Evolutionary conservation across 352 stramenopile genomes (phyloP).

Genomic region (Pythium utonaiense): DNA sequence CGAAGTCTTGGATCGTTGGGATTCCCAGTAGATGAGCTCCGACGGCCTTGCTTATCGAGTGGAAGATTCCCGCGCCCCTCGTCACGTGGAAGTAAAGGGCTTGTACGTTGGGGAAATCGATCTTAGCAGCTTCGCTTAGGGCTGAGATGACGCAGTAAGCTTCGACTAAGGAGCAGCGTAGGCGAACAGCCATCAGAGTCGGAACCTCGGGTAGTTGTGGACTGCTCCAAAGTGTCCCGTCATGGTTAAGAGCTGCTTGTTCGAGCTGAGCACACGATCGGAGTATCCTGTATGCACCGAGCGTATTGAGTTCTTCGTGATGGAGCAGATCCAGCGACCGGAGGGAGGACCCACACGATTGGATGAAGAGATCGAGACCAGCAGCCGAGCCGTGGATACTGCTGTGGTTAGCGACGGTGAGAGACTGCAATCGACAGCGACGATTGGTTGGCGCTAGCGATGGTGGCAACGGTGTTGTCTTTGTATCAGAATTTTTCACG

Average conservation of each 20-base stretch:
- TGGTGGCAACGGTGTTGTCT: neutral
- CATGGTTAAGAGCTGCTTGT: conserved; percentile 1
- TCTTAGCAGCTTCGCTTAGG: neutral
- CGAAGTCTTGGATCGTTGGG: neutral
- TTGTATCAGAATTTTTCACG: neutral
- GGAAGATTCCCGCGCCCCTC: neutral
- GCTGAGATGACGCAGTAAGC: neutral
- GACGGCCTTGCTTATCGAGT: neutral
- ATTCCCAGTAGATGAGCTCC: neutral
- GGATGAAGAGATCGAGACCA: neutral
- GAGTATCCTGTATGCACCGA: neutral
- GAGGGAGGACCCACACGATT: neutral
- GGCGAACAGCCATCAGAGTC: neutral
- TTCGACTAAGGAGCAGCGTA: conserved; percentile 7
- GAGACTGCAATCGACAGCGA: neutral
- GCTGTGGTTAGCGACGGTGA: neutral
- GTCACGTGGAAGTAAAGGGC: conserved; percentile 10
- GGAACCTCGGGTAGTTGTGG: neutral
- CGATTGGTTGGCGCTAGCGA: neutral
- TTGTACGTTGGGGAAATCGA: neutral
- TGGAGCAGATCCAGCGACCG: neutral
- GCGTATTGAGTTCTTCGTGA: neutral
- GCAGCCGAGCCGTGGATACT: neutral
- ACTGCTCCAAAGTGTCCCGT: conserved; percentile 2
- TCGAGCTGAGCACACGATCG: neutral